Percentiles rank a stretch among this genome's conserved stretches.
phyloP scores from a whole-genome alignment of 2,329 filamentous ascomycete genomes.

The Tympanopsis confertula region DNA sequence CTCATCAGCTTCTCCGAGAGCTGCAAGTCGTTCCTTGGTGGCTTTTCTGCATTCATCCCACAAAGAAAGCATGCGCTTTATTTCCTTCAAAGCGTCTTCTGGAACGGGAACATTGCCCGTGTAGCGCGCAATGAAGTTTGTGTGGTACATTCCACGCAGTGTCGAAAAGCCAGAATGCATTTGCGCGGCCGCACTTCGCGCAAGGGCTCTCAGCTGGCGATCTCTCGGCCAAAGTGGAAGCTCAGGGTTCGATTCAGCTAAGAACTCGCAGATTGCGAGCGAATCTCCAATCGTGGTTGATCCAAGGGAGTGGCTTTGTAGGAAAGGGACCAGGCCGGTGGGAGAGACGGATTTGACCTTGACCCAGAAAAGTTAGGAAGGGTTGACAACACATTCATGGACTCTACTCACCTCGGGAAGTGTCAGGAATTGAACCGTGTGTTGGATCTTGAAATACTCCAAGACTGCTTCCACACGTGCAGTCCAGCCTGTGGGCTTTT shows the following conservation, averaged over 20 bases:
- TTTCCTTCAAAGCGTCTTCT: slow-evolving; percentile 12
- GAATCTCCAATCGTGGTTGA: slow-evolving; percentile 13
- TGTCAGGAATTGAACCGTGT: slow-evolving; percentile 11
- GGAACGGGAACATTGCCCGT: slow-evolving; percentile 15
- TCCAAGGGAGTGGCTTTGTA: slow-evolving; percentile 11
- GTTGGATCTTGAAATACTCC: slow-evolving; percentile 19
- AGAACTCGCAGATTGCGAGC: slow-evolving; percentile 18
- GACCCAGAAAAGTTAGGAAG: neutral
- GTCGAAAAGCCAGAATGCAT: slow-evolving; percentile 19
- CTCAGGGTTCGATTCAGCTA: slow-evolving; percentile 16
- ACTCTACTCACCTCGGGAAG: slow-evolving; percentile 12
- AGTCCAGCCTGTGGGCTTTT: slow-evolving; percentile 16
- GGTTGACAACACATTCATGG: neutral
- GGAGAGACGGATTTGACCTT: slow-evolving; percentile 13
- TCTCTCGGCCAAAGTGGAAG: slow-evolving; percentile 17
- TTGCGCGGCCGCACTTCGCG: slow-evolving; percentile 15
- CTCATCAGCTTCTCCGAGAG: slow-evolving; percentile 14
- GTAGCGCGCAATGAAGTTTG: slow-evolving; percentile 17
- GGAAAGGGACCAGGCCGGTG: slow-evolving; percentile 15
- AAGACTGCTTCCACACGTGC: slow-evolving; percentile 16
- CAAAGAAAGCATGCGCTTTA: slow-evolving; percentile 9
- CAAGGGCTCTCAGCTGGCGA: slow-evolving; percentile 15
- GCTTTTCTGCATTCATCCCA: slow-evolving; percentile 5
- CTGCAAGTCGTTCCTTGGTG: slow-evolving; percentile 10
- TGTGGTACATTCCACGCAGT: slow-evolving; percentile 11